phyloP scores from a whole-genome alignment of 495 filamentous ascomycete species.

The Aspergillus heteromorphus region DNA sequence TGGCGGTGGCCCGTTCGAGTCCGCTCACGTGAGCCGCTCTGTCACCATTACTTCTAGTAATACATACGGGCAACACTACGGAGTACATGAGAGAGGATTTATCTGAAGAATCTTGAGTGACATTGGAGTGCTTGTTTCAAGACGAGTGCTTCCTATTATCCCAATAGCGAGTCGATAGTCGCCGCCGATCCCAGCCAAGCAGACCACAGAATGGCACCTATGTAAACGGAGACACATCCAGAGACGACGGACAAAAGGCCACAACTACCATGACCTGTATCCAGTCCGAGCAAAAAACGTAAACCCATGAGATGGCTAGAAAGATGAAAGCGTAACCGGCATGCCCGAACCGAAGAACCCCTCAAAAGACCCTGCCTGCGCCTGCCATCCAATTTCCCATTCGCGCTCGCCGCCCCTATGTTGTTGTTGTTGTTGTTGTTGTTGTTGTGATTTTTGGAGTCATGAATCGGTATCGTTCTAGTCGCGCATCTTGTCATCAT shows the following conservation, averaged over 20 bases:
- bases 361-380: constrained; percentile 14
- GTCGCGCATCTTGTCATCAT: constrained; percentile 43
- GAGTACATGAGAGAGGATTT: too few species aligned
- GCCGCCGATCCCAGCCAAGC: background rate
- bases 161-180: background rate
- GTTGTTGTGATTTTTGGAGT: too few species aligned
- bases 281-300: background rate
- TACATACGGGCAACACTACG: too few species aligned
- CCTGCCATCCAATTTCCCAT: constrained; percentile 12
- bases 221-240: background rate
- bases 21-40: background rate
- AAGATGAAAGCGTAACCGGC: background rate
- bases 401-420: constrained; percentile 13
- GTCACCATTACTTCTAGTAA: too few species aligned
- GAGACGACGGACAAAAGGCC: background rate
- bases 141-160: too few species aligned
- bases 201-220: background rate
- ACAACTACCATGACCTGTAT: background rate
- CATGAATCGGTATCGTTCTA: constrained; percentile 19
- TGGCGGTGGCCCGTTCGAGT: too few species aligned
- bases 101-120: too few species aligned
- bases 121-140: too few species aligned
- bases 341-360: constrained; percentile 3
- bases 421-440: too few species aligned
- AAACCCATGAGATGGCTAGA: background rate